Conservation (phyloP, 225 moss, liverwort and hornwort species). For the Physcomitrellopsis africana region DNA sequence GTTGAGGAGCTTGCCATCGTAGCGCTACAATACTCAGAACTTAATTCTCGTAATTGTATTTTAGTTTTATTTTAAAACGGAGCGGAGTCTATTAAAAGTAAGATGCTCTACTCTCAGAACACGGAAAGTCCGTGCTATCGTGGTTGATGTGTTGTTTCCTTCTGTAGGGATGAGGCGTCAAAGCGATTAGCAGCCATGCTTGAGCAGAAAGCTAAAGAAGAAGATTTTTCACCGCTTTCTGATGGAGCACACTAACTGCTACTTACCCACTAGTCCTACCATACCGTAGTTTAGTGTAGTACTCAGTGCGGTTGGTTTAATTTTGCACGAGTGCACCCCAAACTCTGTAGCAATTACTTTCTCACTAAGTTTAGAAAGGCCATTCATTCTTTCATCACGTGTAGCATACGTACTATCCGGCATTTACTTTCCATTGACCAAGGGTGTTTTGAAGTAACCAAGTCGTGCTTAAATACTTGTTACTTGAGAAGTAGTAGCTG, state of each 20-base stretch:
- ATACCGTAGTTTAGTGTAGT: conserved; percentile 32
- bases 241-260: conserved; percentile 41
- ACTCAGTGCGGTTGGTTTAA: conserved; percentile 20
- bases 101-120: not conserved
- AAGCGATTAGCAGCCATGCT: conserved; percentile 50
- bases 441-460: too few relatives aligned
- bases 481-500: too few relatives aligned
- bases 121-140: not conserved
- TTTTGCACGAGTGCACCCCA: conserved; percentile 20
- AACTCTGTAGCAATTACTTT: conserved; percentile 27
- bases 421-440: too few relatives aligned
- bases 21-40: not conserved
- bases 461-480: too few relatives aligned
- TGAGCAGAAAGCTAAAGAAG: conserved; percentile 40
- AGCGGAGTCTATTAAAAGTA: not conserved
- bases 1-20: not conserved
- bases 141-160: conserved; percentile 4
- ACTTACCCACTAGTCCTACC: conserved; percentile 10
- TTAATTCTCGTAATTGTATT: not conserved
- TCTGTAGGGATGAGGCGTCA: conserved; percentile 48
- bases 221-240: conserved; percentile 32
- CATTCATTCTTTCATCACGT: conserved; percentile 51
- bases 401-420: conserved; percentile 2
- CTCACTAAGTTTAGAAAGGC: conserved; percentile 15
- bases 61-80: too few relatives aligned